Percentiles rank a stretch among this genome's conserved stretches.
phyloP scores from a whole-genome alignment of 2,329 filamentous ascomycete genomes.

The Fonsecaea pedrosoi region DNA sequence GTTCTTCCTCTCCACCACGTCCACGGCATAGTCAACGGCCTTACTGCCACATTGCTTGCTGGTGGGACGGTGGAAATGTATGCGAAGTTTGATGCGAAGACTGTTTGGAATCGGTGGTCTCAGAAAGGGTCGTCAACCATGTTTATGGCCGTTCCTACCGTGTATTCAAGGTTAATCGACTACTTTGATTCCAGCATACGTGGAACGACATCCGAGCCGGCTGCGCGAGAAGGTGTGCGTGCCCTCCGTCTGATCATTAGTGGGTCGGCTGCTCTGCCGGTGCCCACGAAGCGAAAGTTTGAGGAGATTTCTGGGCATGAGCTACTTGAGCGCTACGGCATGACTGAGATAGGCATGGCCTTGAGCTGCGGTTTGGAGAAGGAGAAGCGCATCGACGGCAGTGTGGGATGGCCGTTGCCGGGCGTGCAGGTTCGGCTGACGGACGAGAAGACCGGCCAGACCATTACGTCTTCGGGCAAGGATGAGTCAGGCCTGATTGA shows the following conservation, averaged over 20 bases:
- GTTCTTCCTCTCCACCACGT: constrained; percentile 60
- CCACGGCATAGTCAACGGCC: constrained; percentile 59
- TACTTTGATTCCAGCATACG: constrained; percentile 52
- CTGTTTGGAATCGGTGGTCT: constrained; percentile 57
- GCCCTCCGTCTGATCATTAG: constrained; percentile 49
- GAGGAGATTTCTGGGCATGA: constrained; percentile 51
- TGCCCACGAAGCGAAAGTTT: constrained; percentile 51
- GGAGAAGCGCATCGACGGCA: constrained; percentile 81
- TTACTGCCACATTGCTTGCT: constrained; percentile 55
- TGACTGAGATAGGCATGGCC: constrained; percentile 99
- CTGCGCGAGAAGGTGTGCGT: constrained; percentile 40
- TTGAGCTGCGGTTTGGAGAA: constrained; percentile 84
- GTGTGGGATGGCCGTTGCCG: constrained; percentile 59
- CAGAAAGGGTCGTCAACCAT: constrained; percentile 50
- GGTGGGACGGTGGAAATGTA: constrained; percentile 58
- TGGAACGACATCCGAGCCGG: constrained; percentile 44
- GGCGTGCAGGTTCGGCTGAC: constrained; percentile 56
- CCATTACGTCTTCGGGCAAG: constrained; percentile 40
- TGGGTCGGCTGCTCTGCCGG: constrained; percentile 53
- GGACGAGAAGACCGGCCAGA: constrained; percentile 47
- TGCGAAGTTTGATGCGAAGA: constrained; percentile 51
- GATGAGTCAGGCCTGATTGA: constrained; percentile 54
- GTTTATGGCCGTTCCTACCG: constrained; percentile 61
- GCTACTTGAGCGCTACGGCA: constrained; percentile 58
- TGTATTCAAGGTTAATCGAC: constrained; percentile 57